phyloP scores from a whole-genome alignment of 352 stramenopile genomes.

The Globisporangium takayamanum region DNA sequence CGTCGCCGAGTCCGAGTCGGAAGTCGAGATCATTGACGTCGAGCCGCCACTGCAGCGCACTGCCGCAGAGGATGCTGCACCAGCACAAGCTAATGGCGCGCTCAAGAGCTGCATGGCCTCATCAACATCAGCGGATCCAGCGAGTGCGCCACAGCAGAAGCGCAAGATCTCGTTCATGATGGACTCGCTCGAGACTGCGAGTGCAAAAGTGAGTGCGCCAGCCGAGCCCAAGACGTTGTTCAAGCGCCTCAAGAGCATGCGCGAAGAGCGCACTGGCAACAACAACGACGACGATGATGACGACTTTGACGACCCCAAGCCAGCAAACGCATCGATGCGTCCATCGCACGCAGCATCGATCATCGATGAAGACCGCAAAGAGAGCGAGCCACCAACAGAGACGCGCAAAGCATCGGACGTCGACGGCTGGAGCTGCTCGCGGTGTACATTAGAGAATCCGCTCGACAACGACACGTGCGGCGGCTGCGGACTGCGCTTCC shows the following conservation, averaged over 20 bases:
- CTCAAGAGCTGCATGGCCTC: not conserved
- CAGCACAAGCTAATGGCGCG: not conserved
- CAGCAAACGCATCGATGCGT: not conserved
- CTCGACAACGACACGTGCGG: constrained; percentile 44
- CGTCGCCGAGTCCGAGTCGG: constrained; percentile 8
- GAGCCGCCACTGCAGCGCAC: constrained; percentile 1
- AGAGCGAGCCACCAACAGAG: constrained; percentile 26
- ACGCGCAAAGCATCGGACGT: constrained; percentile 8
- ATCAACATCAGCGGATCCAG: not conserved
- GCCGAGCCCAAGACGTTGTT: constrained; percentile 15
- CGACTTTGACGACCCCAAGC: constrained; percentile 14
- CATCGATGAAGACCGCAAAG: constrained; percentile 41
- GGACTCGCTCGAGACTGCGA: constrained; percentile 1
- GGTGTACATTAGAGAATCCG: constrained; percentile 76
- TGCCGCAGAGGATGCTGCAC: not conserved
- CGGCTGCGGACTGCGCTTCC: constrained; percentile 66
- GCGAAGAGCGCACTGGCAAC: constrained; percentile 1
- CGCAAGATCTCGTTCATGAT: constrained; percentile 13
- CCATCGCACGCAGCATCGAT: constrained; percentile 1
- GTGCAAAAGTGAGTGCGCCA: not conserved
- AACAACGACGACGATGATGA: constrained; percentile 8
- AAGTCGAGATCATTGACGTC: constrained; percentile 10
- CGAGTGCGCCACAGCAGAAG: constrained; percentile 1
- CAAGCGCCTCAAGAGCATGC: constrained; percentile 23
- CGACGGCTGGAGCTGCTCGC: constrained; percentile 58